Evolutionary conservation across 768 basidiomycete genomes (phyloP), one percentile per base, ranked within the genome.

Genomic region (Tulasnella sp.): DNA sequence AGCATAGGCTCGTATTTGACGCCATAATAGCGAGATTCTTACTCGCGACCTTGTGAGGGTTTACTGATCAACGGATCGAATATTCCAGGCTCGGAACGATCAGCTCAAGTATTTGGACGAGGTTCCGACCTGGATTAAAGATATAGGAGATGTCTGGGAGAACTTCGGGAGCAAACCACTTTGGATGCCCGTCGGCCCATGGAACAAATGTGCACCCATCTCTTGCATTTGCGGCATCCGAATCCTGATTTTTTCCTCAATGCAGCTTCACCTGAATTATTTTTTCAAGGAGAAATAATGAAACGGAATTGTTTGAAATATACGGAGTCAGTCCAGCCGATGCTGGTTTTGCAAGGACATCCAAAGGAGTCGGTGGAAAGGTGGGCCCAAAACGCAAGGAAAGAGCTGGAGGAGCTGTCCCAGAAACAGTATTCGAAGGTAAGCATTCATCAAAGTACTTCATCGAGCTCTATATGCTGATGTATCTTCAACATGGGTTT

Each of bases 71-170:
- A 35, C 29, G 9, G n/a, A n/a, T 67, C 11, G 23, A 29, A n/a
- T 44, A 77, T 71, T 55, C 13, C 16, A 37, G 40, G 70, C 61
- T 42, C 42, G 61, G 3, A 67, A 32, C 61, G 32, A 29, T 5
- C 61, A 67, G 32, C 6, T 35, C 29, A 26, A 5, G 32, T 67
- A 67, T 26, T 35, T 67, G 2, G 61, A 67, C 69, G 35, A 48
- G 18, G 71, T 77, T 39, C 70, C 69, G 11, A 35, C 35, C 18
- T 77, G 32, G 37, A 39, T 77, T 7, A 20, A 51, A 29, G 46
- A 55, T 7, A 77, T 77, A 70, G 77, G 69, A 11, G 71, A 72
- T 16, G 44, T 11, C 15, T 77, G 77, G 77, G 77, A 44, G 40
- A 42, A 70, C 26, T 6, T 44, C 10, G 70, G 77, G 3, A 20